Conservation (phyloP, 116 monocot genomes). For the Cymodocea nodosa region DNA sequence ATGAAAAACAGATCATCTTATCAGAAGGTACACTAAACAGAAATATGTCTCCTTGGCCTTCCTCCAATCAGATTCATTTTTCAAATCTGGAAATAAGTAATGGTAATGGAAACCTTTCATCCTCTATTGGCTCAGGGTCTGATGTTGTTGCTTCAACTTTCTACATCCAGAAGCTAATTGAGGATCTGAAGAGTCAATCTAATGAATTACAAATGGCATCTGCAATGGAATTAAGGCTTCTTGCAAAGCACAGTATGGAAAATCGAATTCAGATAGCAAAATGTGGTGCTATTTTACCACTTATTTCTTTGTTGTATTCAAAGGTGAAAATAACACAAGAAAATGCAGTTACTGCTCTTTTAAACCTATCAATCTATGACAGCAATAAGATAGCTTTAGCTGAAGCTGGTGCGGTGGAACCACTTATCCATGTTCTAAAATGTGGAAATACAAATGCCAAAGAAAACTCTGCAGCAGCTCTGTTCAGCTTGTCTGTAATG, state of each 20-base stretch:
- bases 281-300: slow-evolving; percentile 47
- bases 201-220: slow-evolving; percentile 34
- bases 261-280: slow-evolving; percentile 54
- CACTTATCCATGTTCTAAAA: slow-evolving; percentile 57
- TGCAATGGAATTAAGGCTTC: slow-evolving; percentile 50
- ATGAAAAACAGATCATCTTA: slow-evolving; percentile 19
- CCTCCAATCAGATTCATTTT: slow-evolving; percentile 7
- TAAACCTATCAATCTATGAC: slow-evolving; percentile 60
- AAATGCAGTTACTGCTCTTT: slow-evolving; percentile 64
- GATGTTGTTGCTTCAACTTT: slow-evolving; percentile 22
- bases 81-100: not conserved
- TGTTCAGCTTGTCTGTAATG: slow-evolving; percentile 56
- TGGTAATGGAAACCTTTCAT: slow-evolving; percentile 6
- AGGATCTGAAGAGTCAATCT: slow-evolving; percentile 33
- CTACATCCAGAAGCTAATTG: slow-evolving; percentile 36
- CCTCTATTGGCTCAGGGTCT: slow-evolving; percentile 3
- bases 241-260: slow-evolving; percentile 48
- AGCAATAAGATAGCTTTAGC: slow-evolving; percentile 43
- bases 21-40: slow-evolving; percentile 13
- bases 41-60: slow-evolving; percentile 22
- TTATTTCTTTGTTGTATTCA: slow-evolving; percentile 44
- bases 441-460: slow-evolving; percentile 37
- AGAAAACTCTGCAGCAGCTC: slow-evolving; percentile 67
- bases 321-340: slow-evolving; percentile 41
- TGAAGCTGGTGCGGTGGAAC: slow-evolving; percentile 51